These are phyloP conservation scores for Flueggea neowawraea DNA, from an alignment of 441 rosid genomes.

Conservation along the genomic window DNA sequence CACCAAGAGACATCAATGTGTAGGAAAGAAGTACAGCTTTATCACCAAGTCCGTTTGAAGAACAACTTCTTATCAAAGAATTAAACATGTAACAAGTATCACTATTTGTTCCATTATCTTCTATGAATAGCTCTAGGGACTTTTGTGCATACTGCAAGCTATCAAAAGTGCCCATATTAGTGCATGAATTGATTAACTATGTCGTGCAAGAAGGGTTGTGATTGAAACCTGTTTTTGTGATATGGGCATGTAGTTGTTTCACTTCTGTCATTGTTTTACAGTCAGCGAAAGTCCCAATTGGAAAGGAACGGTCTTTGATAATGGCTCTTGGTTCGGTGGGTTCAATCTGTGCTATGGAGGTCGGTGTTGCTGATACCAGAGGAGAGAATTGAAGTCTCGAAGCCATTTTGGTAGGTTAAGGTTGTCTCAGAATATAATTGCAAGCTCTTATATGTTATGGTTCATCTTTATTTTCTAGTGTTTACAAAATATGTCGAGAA, in stretches of 20 bases:
- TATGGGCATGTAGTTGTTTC: slow-evolving; percentile 36
- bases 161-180: slow-evolving; percentile 43
- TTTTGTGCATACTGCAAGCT: slow-evolving; percentile 50
- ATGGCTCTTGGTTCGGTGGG: slow-evolving; percentile 13
- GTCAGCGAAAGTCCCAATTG: slow-evolving; percentile 20
- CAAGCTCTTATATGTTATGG: not conserved
- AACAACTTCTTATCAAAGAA: slow-evolving; percentile 57
- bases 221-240: slow-evolving; percentile 34
- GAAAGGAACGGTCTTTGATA: slow-evolving; percentile 11
- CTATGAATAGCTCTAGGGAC: slow-evolving; percentile 34
- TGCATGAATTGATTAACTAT: slow-evolving; percentile 38
- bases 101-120: slow-evolving; percentile 28
- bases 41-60: slow-evolving; percentile 37
- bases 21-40: slow-evolving; percentile 42
- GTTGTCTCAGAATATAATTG: not conserved
- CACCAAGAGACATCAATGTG: slow-evolving; percentile 36
- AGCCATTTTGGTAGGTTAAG: slow-evolving; percentile 17
- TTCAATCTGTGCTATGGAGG: slow-evolving; percentile 14
- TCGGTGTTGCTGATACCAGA: slow-evolving; percentile 19
- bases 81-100: slow-evolving; percentile 50
- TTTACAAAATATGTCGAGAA: too few species aligned
- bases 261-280: slow-evolving; percentile 44
- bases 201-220: slow-evolving; percentile 12
- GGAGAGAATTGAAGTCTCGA: slow-evolving; percentile 23
- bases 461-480: too few species aligned